Evolutionary conservation across 768 basidiomycete species (phyloP).

Genomic region (Artomyces pyxidatus): DNA sequence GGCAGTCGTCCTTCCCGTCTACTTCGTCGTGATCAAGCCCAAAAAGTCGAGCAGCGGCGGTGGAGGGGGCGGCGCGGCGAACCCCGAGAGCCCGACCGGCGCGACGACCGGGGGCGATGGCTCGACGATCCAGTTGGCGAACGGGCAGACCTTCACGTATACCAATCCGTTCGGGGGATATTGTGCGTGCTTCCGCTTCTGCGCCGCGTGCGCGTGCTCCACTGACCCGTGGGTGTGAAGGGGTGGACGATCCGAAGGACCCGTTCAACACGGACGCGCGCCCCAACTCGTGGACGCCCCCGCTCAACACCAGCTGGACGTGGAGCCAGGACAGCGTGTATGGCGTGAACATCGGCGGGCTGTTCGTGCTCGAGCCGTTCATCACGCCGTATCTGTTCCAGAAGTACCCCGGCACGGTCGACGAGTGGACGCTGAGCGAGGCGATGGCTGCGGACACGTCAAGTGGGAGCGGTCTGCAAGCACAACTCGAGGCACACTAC

Average conservation of each 20-base stretch:
- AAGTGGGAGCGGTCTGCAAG: conserved; percentile 47
- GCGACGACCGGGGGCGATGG: conserved; percentile 13
- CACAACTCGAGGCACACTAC: conserved; percentile 71
- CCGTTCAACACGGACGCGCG: conserved; percentile 73
- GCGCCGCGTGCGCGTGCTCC: too few relatives aligned
- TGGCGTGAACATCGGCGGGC: conserved; percentile 71
- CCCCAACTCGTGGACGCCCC: conserved; percentile 75
- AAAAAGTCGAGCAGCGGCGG: not conserved
- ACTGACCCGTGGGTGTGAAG: conserved; percentile 24
- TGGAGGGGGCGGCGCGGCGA: not conserved
- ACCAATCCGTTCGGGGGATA: conserved; percentile 37
- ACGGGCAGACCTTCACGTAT: conserved; percentile 37
- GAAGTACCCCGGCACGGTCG: conserved; percentile 48
- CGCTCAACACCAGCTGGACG: conserved; percentile 71
- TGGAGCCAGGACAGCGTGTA: conserved; percentile 54
- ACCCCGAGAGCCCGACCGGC: not conserved
- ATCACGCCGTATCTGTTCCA: conserved; percentile 62
- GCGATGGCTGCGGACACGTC: conserved; percentile 56
- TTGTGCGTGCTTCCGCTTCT: conserved; percentile 28
- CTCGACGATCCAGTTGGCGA: conserved; percentile 26
- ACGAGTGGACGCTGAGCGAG: conserved; percentile 64
- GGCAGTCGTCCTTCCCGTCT: conserved; percentile 7
- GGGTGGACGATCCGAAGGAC: conserved; percentile 61
- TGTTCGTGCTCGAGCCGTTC: conserved; percentile 77
- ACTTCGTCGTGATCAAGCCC: conserved; percentile 4